Evolutionary conservation across 148 eudicot genomes (phyloP).

Genomic region (Rhododendron vialii): DNA sequence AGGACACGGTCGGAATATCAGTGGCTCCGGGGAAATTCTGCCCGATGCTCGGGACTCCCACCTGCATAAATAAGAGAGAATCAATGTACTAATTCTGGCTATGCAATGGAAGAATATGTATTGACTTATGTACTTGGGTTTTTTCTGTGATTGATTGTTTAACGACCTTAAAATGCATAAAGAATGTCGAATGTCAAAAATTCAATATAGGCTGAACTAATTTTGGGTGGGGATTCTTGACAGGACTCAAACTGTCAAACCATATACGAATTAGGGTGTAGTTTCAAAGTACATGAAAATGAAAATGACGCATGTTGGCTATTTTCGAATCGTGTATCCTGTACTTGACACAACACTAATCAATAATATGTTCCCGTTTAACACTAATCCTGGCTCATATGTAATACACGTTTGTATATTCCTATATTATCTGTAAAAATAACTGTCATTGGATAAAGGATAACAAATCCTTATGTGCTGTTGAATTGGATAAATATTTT

Average conservation of each 20-base stretch:
- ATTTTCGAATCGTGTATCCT: background rate
- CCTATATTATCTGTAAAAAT: background rate
- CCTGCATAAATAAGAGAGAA: slow-evolving; percentile 8
- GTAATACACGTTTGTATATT: background rate
- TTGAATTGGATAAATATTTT: background rate
- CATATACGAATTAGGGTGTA: background rate
- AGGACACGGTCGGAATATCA: background rate
- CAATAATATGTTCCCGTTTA: background rate
- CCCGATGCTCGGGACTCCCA: slow-evolving; percentile 11
- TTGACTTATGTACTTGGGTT: background rate
- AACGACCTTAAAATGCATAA: background rate
- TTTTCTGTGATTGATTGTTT: background rate
- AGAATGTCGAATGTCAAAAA: background rate
- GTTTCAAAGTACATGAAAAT: background rate
- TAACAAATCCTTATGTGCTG: background rate
- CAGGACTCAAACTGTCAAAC: background rate
- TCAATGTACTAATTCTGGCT: background rate
- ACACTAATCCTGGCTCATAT: background rate
- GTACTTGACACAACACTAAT: background rate
- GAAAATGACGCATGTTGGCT: background rate
- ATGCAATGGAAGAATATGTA: background rate
- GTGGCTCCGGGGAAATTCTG: slow-evolving; percentile 7
- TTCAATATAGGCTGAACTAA: background rate
- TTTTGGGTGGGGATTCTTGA: background rate
- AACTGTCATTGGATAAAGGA: background rate